A percentile compares a stretch with the other conserved stretches of the same genome.
Conservation (phyloP, 2,329 filamentous ascomycete genomes). For the Pestalotiopsis sp. region DNA sequence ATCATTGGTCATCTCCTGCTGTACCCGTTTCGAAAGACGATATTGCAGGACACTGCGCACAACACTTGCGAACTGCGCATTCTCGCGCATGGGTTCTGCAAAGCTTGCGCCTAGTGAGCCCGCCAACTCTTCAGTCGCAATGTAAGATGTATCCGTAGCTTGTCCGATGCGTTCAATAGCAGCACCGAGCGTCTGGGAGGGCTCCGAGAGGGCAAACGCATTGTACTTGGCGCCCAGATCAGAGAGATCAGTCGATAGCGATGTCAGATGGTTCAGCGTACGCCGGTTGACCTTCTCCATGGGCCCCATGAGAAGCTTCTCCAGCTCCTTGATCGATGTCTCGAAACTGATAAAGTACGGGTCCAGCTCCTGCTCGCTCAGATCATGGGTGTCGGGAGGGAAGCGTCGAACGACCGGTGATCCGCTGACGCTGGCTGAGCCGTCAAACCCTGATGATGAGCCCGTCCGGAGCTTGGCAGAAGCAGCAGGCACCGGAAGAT, state of each 20-base stretch:
- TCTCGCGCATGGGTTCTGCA: constrained; percentile 96
- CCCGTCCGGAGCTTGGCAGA: constrained; percentile 82
- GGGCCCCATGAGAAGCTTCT: constrained; percentile 83
- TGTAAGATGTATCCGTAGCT: constrained; percentile 93
- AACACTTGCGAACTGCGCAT: constrained; percentile 94
- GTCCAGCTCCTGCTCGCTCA: constrained; percentile 89
- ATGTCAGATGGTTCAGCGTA: constrained; percentile 81
- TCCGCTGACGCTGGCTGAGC: constrained; percentile 36
- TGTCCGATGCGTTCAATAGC: constrained; percentile 95
- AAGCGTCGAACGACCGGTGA: constrained; percentile 76
- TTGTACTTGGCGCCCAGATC: constrained; percentile 97
- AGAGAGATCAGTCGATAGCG: constrained; percentile 83
- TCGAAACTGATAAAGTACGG: constrained; percentile 97
- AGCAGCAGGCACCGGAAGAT: constrained; percentile 80
- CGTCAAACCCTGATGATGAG: constrained; percentile 35
- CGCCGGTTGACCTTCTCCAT: constrained; percentile 97
- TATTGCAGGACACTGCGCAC: constrained; percentile 89
- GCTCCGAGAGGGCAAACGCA: constrained; percentile 92
- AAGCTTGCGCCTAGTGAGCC: constrained; percentile 89
- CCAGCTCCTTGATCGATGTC: constrained; percentile 86
- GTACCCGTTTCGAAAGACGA: constrained; percentile 88
- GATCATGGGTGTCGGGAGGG: constrained; percentile 72
- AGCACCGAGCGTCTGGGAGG: constrained; percentile 82
- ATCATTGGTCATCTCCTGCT: constrained; percentile 96
- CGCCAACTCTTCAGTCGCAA: constrained; percentile 90